Evolutionary conservation across 73 alveolate species (phyloP).

Genomic region (Durusdinium trenchii): DNA sequence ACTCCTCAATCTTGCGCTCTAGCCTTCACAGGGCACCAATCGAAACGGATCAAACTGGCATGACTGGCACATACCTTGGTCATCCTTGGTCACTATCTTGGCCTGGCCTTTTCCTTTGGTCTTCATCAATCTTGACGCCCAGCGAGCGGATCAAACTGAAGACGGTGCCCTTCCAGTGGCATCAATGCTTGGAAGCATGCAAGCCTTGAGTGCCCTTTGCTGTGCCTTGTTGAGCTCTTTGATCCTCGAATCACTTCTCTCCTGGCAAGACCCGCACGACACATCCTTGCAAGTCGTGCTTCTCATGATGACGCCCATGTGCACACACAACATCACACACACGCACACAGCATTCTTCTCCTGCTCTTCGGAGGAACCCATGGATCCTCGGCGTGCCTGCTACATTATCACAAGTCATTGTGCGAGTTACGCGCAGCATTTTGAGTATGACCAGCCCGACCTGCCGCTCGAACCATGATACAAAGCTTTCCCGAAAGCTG

Average conservation of each 20-base stretch:
- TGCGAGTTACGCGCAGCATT: no score
- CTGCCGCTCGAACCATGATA: slow-evolving; percentile 81
- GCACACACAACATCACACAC: no score
- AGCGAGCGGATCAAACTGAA: slow-evolving; percentile 80
- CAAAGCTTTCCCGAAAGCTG: slow-evolving; percentile 85
- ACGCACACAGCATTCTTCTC: no score
- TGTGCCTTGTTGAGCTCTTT: slow-evolving; percentile 49
- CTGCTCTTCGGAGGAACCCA: no score
- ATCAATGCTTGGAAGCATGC: background rate
- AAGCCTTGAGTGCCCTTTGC: background rate
- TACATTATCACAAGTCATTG: no score
- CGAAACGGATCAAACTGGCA: background rate
- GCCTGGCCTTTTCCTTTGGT: slow-evolving; percentile 62
- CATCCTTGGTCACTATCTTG: no score
- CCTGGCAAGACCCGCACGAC: background rate
- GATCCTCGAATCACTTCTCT: background rate
- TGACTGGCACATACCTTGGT: background rate
- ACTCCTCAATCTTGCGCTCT: slow-evolving; percentile 90
- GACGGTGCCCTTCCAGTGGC: slow-evolving; percentile 45
- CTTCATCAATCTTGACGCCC: slow-evolving; percentile 25
- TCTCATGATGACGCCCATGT: no score
- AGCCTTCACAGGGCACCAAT: background rate
- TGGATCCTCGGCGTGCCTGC: no score
- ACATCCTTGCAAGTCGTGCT: no score
- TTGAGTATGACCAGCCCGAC: background rate